Percentiles rank a stretch among this genome's conserved stretches.
Evolutionary conservation across 1,284 basidiomycete genomes (phyloP).

Genomic region (Termitomyces sp.): DNA sequence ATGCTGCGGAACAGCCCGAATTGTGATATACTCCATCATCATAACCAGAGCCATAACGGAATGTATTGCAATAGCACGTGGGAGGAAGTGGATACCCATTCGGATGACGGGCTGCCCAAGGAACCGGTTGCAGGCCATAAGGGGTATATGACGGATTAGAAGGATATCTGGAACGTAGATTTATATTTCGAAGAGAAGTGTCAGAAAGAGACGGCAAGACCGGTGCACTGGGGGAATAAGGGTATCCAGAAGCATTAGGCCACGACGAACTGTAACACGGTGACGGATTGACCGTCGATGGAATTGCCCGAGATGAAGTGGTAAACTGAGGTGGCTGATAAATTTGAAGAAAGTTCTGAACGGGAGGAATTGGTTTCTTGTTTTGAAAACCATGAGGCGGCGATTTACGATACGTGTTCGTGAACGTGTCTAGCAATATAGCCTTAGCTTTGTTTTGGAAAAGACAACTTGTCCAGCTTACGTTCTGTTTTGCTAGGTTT

Average conservation of each 20-base stretch:
- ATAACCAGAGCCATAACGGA: no score
- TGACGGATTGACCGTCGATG: background rate
- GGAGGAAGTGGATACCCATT: background rate
- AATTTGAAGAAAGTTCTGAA: background rate
- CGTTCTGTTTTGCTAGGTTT: slow-evolving; percentile 2
- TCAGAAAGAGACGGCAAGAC: background rate
- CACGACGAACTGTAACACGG: background rate
- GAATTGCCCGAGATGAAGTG: background rate
- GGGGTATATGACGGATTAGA: no score
- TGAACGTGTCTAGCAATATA: slow-evolving; percentile 1
- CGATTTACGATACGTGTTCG: slow-evolving; percentile 2
- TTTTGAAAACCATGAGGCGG: background rate
- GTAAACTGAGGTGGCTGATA: background rate
- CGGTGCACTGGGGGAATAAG: background rate
- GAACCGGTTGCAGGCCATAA: background rate
- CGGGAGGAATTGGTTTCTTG: background rate
- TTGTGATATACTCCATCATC: no score
- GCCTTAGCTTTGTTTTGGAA: background rate
- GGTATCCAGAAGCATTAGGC: background rate
- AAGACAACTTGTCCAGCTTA: background rate
- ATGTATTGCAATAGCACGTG: background rate
- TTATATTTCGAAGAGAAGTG: background rate
- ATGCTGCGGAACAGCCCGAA: no score
- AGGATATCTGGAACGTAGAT: background rate
- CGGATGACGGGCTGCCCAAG: no score